Conservation (phyloP, 345 rosid species). For the Rhodamnia rubescens region DNA sequence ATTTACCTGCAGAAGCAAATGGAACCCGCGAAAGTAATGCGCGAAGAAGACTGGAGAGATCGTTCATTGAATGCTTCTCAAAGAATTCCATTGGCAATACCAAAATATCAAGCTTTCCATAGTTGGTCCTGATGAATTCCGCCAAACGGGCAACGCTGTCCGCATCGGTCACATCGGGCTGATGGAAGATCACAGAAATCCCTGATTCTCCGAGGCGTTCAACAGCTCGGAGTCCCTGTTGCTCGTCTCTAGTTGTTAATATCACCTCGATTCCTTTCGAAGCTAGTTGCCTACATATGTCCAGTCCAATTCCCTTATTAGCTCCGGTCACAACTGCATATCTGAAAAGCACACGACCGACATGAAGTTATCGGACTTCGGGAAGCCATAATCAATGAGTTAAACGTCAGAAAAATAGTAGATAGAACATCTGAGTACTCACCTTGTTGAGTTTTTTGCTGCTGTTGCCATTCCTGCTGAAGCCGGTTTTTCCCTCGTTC, state of each 20-base stretch:
- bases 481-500: background rate
- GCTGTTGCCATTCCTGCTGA: background rate
- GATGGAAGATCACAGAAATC: background rate
- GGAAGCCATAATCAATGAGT: background rate
- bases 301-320: slow-evolving; percentile 5
- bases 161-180: background rate
- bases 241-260: slow-evolving; percentile 1
- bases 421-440: background rate
- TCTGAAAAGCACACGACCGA: background rate
- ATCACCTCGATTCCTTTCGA: background rate
- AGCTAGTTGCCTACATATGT: background rate
- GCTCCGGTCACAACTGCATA: background rate
- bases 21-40: background rate
- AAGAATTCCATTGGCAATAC: background rate
- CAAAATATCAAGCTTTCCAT: background rate
- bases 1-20: background rate
- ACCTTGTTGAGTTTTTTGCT: background rate
- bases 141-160: background rate
- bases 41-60: background rate
- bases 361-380: background rate
- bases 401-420: background rate
- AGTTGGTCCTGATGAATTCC: background rate
- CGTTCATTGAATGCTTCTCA: background rate
- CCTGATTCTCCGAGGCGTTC: background rate
- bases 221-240: background rate